Base-by-base conservation (phyloP, 1,284 basidiomycete species). In the Sanghuangporus baumii region DNA sequence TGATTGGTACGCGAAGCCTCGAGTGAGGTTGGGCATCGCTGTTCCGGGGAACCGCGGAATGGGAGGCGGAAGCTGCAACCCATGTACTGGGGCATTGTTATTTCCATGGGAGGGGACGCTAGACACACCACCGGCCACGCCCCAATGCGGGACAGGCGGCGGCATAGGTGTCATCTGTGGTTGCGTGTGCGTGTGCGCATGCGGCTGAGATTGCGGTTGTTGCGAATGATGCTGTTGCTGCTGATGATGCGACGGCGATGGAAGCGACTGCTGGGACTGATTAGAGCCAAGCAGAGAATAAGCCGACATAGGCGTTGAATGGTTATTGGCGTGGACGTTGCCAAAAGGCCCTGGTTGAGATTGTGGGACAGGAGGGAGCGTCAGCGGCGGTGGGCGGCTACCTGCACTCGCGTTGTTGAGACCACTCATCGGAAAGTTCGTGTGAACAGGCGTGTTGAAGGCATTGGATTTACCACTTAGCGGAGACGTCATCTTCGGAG, bases 1-100 rank as follows among this genome's bases (percentile, higher is more conserved):
- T 12, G 23, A 16, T 20, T 37, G 57, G 31, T 26, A 47, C 57
- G 46, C 52, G 34, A 40, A 52, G 2, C 31, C 48, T n/a, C 52
- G 31, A 8, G 52, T 54, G 11, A 54, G 18, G 16, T 31, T 16
- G 9, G 52, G 20, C 23, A 50, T 26, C 18, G 52, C 4, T 20
- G 52, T 31, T 36, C 34, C 40, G 23, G 38, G 6, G 18, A 51
- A 36, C 51, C 38, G 52, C 41, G 40, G 54, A 50, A 61, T 41
- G 14, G 52, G 60, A 3, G 52, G 60, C 5, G 60, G 60, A 7
- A 61, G 52, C 23, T 61, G 60, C 54, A 55, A 14, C 12, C 59
- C 51, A 11, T 52, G 37, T 23, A 40, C 18, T 23, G 46, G 52
- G 23, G 31, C 50, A 51, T 16, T 31, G 54, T 18, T 37, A 47